Evolutionary conservation across 2,329 filamentous ascomycete genomes (phyloP).

Genomic region (Setomelanomma holmii): DNA sequence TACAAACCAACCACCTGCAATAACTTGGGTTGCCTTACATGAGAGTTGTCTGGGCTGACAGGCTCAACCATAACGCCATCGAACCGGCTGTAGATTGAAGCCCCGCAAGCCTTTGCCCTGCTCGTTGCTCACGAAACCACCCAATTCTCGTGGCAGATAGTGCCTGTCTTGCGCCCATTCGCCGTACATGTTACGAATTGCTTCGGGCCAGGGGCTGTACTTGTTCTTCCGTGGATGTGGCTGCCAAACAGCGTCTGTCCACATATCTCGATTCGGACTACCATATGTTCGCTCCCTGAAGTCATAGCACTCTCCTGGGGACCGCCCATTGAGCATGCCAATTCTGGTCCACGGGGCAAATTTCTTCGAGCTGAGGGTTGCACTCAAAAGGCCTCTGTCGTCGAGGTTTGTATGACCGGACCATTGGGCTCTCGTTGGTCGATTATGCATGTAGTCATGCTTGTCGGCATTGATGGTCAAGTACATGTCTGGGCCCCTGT

Average conservation of each 20-base stretch:
- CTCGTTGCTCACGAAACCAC: conserved; percentile 5
- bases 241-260: conserved; percentile 44
- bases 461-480: conserved; percentile 49
- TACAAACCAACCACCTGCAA: not conserved
- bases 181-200: conserved; percentile 33
- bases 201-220: conserved; percentile 29
- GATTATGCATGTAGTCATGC: conserved; percentile 47
- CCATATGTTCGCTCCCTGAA: conserved; percentile 44
- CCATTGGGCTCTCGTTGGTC: conserved; percentile 49
- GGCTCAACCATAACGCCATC: not conserved
- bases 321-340: conserved; percentile 21
- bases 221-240: conserved; percentile 25
- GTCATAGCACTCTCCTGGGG: conserved; percentile 41
- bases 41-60: not conserved
- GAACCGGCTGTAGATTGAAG: not conserved
- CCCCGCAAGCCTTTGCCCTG: not conserved
- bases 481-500: conserved; percentile 56
- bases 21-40: not conserved
- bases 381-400: conserved; percentile 17
- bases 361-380: conserved; percentile 16
- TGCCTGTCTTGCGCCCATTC: conserved; percentile 32
- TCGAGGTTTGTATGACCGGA: conserved; percentile 40
- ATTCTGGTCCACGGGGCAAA: conserved; percentile 24
- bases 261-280: conserved; percentile 29
- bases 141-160: conserved; percentile 16